Evolutionary conservation across 2,329 filamentous ascomycete genomes (phyloP), one percentile per base, ranked within the genome.

Genomic region (Xylariaceae sp.): DNA sequence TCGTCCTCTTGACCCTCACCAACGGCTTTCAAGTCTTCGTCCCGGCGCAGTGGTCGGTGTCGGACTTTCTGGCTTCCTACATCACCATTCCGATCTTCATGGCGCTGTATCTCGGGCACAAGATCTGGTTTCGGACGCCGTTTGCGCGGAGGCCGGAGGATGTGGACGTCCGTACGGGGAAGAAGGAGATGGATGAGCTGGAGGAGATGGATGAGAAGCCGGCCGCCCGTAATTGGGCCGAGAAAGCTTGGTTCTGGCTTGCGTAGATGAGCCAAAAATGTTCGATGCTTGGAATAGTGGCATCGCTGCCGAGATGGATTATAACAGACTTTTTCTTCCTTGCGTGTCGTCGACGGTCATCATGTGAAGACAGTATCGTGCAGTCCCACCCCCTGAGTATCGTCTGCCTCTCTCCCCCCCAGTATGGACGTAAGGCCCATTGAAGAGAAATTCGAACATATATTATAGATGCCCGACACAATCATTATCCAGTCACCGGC

Each of bases 1-100:
- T 89, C 51, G 67, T 70, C 2, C 71, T 89, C 30, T 74, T 91
- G n/a, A 81, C 79, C 1, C 70, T 91, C 2, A 85, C 88, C 62
- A 89, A 89, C 63, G 88, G 87, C 1, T 92, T 91, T 70, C 80
- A 84, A 37, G 80, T 87, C 11, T 91, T 92, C 67, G 86, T 86
- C 67, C 80, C 83, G 0, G 72, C 75, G 6, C 75, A 84, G 31
- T 92, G 84, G 80, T 79, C 75, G 12, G 79, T 77, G 0, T 74
- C 77, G 4, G 76, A 76, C 62, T 94, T 94, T 64, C 56, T 86
- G n/a, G 80, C 81, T 0, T 77, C 72, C 63, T 90, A 85, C 63
- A 75, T 88, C 64, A 86, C 76, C 7, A 73, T 86, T 0, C 84
- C 76, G 45, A 80, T 78, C 61, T 87, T 88, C 68, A 60, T 83